phyloP scores from a whole-genome alignment of 2,329 filamentous ascomycete species.

The Colletotrichum kahawae region DNA sequence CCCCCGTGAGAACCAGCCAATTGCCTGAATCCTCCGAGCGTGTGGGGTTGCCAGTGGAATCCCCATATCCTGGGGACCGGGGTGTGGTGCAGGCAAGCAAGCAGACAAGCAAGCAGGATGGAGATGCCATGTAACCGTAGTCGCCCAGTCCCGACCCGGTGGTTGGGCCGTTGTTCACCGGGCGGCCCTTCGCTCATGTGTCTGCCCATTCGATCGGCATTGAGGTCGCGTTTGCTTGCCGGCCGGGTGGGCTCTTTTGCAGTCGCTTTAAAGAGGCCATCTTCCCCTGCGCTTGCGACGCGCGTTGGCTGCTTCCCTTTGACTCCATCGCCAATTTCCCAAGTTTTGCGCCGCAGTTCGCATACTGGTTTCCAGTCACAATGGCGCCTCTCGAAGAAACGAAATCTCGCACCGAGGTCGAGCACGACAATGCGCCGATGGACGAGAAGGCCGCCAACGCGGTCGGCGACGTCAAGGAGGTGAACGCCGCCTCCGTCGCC shows the following conservation, averaged over 20 bases:
- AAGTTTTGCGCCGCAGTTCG: not conserved
- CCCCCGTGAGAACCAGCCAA: not conserved
- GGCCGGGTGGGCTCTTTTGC: not conserved
- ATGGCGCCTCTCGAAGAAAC: conserved; percentile 11
- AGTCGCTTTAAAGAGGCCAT: not conserved
- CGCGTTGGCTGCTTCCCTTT: not conserved
- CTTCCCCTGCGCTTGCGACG: not conserved
- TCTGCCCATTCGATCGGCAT: not conserved
- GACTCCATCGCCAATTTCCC: not conserved
- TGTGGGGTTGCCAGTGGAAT: not conserved
- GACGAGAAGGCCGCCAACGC: conserved; percentile 8
- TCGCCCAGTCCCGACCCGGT: not conserved
- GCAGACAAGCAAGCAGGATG: not conserved
- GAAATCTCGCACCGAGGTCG: conserved; percentile 10
- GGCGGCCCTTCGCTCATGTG: not conserved
- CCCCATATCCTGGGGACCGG: not conserved
- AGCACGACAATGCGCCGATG: conserved; percentile 11
- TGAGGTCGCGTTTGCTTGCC: not conserved
- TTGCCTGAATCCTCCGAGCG: not conserved
- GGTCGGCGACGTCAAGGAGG: conserved; percentile 31
- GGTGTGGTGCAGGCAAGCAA: not conserved
- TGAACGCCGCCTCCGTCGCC: conserved; percentile 40
- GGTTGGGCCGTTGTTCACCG: not conserved
- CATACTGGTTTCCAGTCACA: not conserved
- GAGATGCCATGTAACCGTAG: conserved; percentile 14